A percentile compares a stretch with the other conserved stretches of the same genome.
Evolutionary conservation across 345 rosid species (phyloP).

Genomic region (Euclidium syriacum): DNA sequence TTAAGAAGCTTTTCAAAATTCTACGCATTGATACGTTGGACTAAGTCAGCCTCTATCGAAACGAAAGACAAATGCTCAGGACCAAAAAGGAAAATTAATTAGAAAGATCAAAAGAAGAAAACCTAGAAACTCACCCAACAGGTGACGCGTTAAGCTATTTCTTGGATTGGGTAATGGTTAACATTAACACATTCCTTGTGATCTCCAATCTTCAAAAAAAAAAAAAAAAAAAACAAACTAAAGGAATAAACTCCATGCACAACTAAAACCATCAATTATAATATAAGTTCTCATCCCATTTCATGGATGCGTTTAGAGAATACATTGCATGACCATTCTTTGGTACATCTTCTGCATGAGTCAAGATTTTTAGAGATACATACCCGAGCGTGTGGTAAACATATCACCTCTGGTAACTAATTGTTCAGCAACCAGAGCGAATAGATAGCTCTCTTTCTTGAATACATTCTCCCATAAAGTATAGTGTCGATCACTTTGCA

Average conservation of each 20-base stretch:
- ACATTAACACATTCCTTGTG: slow-evolving; percentile 97
- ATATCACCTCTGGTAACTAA: slow-evolving; percentile 86
- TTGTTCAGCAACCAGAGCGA: slow-evolving; percentile 92
- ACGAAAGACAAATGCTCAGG: not conserved
- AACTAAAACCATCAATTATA: not conserved
- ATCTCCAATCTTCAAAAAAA: slow-evolving; percentile 64
- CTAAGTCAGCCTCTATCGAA: not conserved
- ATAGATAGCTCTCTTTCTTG: slow-evolving; percentile 94
- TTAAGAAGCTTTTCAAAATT: not conserved
- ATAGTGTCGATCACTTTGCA: slow-evolving; percentile 84
- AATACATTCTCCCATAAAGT: slow-evolving; percentile 96
- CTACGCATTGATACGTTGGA: not conserved
- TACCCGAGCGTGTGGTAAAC: slow-evolving; percentile 66
- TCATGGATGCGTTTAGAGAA: too few relatives aligned
- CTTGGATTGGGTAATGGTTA: slow-evolving; percentile 77
- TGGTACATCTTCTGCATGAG: slow-evolving; percentile 89
- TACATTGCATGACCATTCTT: too few relatives aligned
- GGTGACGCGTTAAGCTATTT: slow-evolving; percentile 61
- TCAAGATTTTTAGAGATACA: slow-evolving; percentile 86
- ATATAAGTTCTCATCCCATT: not conserved
- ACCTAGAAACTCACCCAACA: slow-evolving; percentile 58
- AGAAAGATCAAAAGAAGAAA: not conserved
- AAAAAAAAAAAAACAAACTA: not conserved
- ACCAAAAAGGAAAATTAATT: not conserved
- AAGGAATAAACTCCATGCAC: not conserved